Evolutionary conservation across 352 stramenopile species (phyloP).

Genomic region (Phytophthora pisi): DNA sequence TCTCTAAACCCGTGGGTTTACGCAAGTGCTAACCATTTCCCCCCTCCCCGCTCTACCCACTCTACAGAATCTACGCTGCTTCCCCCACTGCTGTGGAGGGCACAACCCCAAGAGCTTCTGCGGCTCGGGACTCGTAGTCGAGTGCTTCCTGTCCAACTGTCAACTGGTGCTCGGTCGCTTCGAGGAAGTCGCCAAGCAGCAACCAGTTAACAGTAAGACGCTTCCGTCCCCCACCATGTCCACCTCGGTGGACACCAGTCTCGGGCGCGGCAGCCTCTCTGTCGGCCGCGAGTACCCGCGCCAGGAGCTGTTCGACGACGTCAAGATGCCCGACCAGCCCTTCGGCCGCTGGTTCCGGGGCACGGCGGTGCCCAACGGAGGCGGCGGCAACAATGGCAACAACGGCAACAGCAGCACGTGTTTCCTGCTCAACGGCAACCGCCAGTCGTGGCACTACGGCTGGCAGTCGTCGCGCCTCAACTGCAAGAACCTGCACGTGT

Average conservation of each 20-base stretch:
- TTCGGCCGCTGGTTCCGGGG: constrained; percentile 80
- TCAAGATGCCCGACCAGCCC: constrained; percentile 81
- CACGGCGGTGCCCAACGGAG: constrained; percentile 39
- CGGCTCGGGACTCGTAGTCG: constrained; percentile 76
- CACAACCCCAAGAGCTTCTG: constrained; percentile 90
- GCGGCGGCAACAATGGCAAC: background rate
- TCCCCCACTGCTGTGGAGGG: constrained; percentile 82
- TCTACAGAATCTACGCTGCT: constrained; percentile 74
- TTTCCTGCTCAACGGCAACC: constrained; percentile 86
- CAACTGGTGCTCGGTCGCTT: constrained; percentile 75
- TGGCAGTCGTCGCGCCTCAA: constrained; percentile 87
- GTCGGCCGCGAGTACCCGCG: constrained; percentile 58
- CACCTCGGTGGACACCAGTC: constrained; percentile 31
- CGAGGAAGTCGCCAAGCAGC: constrained; percentile 68
- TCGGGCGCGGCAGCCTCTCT: constrained; percentile 33
- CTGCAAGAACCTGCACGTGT: constrained; percentile 86
- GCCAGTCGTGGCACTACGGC: constrained; percentile 87
- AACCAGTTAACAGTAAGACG: constrained; percentile 9
- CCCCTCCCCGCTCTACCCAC: constrained; percentile 2
- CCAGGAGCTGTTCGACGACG: constrained; percentile 68
- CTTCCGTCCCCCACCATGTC: constrained; percentile 9
- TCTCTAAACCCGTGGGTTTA: background rate
- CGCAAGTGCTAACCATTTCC: background rate
- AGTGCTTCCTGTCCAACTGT: constrained; percentile 61
- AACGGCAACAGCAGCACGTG: constrained; percentile 22